phyloP scores from a whole-genome alignment of 1,284 basidiomycete genomes.

The Pterulicium gracile region DNA sequence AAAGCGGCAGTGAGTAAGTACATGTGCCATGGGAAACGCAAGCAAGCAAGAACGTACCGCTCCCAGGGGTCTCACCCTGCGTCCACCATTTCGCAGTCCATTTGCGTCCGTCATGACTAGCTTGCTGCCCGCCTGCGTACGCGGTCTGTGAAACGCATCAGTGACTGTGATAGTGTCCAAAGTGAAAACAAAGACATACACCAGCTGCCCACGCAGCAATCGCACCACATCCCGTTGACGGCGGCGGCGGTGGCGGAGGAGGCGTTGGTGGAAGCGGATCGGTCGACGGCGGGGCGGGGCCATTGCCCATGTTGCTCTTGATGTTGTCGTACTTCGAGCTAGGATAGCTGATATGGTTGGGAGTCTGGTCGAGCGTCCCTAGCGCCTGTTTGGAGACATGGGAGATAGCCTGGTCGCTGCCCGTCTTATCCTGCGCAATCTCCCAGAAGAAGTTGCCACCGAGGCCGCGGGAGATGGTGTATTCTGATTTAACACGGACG shows the following conservation, averaged over 20 bases:
- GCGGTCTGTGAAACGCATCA: no score
- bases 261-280: constrained; percentile 14
- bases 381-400: constrained; percentile 33
- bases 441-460: constrained; percentile 82
- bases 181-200: no score
- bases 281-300: constrained; percentile 15
- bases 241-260: constrained; percentile 9
- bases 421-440: constrained; percentile 56
- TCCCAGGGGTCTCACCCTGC: not conserved
- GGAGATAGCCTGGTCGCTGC: constrained; percentile 48
- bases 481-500: constrained; percentile 64
- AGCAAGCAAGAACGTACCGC: not conserved
- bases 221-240: constrained; percentile 31
- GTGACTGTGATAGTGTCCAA: no score
- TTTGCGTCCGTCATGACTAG: constrained; percentile 21
- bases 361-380: constrained; percentile 47
- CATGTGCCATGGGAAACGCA: not conserved
- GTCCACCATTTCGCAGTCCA: not conserved
- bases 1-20: not conserved
- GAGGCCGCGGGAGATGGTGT: constrained; percentile 53
- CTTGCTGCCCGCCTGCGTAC: constrained; percentile 39
- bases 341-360: constrained; percentile 62
- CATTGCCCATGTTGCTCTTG: constrained; percentile 44
- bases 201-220: constrained; percentile 35
- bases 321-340: constrained; percentile 63